phyloP scores from a whole-genome alignment of 176 grass and related monocot species.

The Leersia perrieri region DNA sequence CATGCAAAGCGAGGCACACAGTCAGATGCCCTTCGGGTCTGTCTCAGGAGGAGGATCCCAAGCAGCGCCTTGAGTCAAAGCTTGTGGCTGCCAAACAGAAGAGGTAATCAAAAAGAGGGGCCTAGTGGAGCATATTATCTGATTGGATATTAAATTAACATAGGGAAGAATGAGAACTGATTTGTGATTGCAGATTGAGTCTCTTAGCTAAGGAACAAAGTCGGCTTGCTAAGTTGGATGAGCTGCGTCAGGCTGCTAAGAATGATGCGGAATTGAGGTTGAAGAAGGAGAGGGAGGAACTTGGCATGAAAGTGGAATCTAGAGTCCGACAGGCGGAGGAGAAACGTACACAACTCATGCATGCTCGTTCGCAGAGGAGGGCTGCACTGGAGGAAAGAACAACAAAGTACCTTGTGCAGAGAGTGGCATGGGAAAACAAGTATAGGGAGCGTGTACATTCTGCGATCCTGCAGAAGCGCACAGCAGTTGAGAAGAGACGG shows the following conservation, averaged over 20 bases:
- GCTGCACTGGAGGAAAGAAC: conserved; percentile 76
- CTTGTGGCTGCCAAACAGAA: conserved; percentile 80
- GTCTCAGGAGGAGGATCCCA: conserved; percentile 74
- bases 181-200: conserved; percentile 44
- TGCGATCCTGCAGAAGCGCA: conserved; percentile 72
- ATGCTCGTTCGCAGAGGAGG: conserved; percentile 64
- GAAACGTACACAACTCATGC: conserved; percentile 67
- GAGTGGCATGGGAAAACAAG: conserved; percentile 53
- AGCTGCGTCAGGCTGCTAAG: conserved; percentile 74
- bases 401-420: conserved; percentile 54
- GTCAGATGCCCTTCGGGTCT: conserved; percentile 58
- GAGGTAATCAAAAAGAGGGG: conserved; percentile 51
- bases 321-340: conserved; percentile 60
- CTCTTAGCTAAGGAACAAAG: conserved; percentile 79
- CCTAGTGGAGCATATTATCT: neutral
- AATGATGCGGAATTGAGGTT: conserved; percentile 63
- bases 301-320: conserved; percentile 63
- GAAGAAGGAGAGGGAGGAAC: conserved; percentile 71
- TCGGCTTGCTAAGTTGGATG: conserved; percentile 62
- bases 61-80: conserved; percentile 68
- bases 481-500: conserved; percentile 72
- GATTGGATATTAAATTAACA: neutral
- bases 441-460: conserved; percentile 81
- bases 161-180: neutral
- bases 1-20: conserved; percentile 70